Conservation (phyloP, 768 basidiomycete species). For the Trametes maxima region DNA sequence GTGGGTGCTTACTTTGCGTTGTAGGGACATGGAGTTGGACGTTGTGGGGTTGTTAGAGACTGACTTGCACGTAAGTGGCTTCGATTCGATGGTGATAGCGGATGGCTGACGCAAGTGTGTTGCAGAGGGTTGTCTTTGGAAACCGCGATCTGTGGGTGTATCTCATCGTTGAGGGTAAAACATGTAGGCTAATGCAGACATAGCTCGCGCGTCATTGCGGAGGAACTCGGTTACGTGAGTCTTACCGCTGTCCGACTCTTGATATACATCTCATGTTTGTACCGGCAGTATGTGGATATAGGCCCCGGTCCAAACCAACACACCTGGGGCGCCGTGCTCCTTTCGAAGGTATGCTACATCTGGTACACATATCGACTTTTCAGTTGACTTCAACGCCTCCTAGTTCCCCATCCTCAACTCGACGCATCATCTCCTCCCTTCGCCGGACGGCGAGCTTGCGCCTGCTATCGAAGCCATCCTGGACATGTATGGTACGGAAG, state of each 20-base stretch:
- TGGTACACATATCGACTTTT: neutral
- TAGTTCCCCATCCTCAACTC: conserved; percentile 89
- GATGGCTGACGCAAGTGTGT: neutral
- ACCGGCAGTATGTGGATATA: conserved; percentile 74
- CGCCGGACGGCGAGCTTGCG: conserved; percentile 83
- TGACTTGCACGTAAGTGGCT: conserved; percentile 70
- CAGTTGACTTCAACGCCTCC: neutral
- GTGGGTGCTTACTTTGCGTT: neutral
- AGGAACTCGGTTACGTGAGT: conserved; percentile 81
- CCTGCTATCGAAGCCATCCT: conserved; percentile 88
- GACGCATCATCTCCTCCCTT: conserved; percentile 84
- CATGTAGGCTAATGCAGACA: neutral
- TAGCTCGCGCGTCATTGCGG: conserved; percentile 76
- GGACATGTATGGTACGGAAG: conserved; percentile 74
- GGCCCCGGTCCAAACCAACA: conserved; percentile 88
- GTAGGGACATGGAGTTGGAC: conserved; percentile 81
- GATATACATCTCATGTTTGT: neutral
- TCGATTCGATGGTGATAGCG: neutral
- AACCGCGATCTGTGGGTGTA: conserved; percentile 75
- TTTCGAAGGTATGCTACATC: conserved; percentile 63
- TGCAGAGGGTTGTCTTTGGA: conserved; percentile 72
- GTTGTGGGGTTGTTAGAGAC: conserved; percentile 86
- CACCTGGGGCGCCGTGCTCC: conserved; percentile 84
- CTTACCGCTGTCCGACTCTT: no score
- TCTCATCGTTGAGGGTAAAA: neutral